A percentile compares a stretch with the other conserved stretches of the same genome.
phyloP scores from a whole-genome alignment of 2,329 filamentous ascomycete species.

The Tolypocladium nubicola region DNA sequence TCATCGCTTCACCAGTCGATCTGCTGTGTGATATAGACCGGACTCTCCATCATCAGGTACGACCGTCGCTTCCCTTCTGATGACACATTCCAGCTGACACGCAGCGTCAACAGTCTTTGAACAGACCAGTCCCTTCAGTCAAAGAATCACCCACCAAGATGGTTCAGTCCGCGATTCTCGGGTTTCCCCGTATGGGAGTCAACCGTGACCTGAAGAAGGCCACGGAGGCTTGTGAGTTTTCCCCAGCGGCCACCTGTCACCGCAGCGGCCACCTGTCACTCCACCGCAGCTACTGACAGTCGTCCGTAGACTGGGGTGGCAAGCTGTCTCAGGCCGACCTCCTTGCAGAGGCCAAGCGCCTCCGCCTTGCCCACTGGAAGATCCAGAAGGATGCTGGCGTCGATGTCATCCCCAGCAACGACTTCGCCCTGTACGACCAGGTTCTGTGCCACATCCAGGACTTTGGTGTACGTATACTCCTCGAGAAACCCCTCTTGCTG shows the following conservation, averaged over 20 bases:
- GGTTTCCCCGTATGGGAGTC: constrained; percentile 97
- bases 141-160: constrained; percentile 33
- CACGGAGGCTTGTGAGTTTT: constrained; percentile 73
- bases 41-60: neutral
- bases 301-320: constrained; percentile 60
- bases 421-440: constrained; percentile 98
- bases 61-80: neutral
- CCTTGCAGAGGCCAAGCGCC: constrained; percentile 88
- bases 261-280: constrained; percentile 11
- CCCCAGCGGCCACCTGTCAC: constrained; percentile 10
- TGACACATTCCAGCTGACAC: neutral
- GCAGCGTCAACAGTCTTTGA: neutral
- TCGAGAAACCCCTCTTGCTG: neutral
- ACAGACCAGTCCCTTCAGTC: neutral
- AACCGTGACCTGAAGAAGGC: constrained; percentile 99
- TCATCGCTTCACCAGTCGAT: neutral
- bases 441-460: constrained; percentile 97
- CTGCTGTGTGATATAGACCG: neutral
- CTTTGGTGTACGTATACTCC: constrained; percentile 62
- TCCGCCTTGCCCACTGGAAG: constrained; percentile 96
- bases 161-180: constrained; percentile 71
- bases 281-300: constrained; percentile 13
- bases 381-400: constrained; percentile 98
- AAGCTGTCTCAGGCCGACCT: constrained; percentile 91
- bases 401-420: constrained; percentile 96